Conservation (phyloP, 2,329 filamentous ascomycete species). For the Fusarium miscanthi region DNA sequence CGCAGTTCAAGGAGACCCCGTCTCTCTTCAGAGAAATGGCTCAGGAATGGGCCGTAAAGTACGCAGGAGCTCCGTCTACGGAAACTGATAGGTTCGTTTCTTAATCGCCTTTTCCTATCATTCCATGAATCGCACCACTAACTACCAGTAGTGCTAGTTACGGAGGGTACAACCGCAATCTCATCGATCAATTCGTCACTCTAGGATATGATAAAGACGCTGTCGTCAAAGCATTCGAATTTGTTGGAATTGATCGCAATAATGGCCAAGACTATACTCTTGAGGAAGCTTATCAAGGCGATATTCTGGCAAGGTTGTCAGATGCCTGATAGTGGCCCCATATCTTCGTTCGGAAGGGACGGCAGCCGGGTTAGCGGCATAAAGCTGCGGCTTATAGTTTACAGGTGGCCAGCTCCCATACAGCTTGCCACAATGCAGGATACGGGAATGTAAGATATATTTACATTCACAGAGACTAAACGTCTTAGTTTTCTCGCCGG, state of each 20-base stretch:
- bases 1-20: not conserved
- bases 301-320: not conserved
- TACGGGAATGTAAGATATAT: too few species aligned
- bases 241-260: not conserved
- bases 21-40: not conserved
- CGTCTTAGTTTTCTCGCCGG: too few species aligned
- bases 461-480: too few species aligned
- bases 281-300: not conserved
- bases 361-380: too few species aligned
- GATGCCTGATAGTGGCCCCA: fast-evolving
- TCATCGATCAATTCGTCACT: fast-evolving
- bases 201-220: not conserved
- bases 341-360: not conserved
- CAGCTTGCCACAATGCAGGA: too few species aligned
- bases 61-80: not conserved
- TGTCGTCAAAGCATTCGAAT: not conserved
- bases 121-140: fast-evolving
- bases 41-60: not conserved
- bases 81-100: not conserved
- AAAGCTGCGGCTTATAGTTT: too few species aligned
- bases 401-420: too few species aligned
- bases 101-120: fast-evolving
- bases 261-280: not conserved
- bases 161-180: fast-evolving
- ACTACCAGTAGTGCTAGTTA: not conserved